Conservation (phyloP, 805 yeast species). For the Jamesozyma lodderae region DNA sequence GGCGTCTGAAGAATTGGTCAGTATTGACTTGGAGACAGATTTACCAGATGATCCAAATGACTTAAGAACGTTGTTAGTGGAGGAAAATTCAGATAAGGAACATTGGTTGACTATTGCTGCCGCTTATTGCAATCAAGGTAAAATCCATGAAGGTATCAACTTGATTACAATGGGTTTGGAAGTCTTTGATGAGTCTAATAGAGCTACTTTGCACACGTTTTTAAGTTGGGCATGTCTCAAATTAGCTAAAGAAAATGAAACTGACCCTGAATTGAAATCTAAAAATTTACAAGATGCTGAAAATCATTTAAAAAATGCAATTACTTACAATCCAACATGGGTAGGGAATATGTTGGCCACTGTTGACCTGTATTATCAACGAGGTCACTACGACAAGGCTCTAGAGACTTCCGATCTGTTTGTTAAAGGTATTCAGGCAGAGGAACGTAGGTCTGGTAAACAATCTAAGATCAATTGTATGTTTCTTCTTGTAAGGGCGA, state of each 20-base stretch:
- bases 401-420: conserved; percentile 58
- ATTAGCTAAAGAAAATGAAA: conserved; percentile 29
- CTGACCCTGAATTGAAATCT: conserved; percentile 21
- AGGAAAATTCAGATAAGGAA: conserved; percentile 65
- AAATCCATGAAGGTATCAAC: conserved; percentile 50
- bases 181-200: conserved; percentile 17
- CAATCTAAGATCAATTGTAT: conserved; percentile 53
- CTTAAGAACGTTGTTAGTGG: conserved; percentile 64
- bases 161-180: conserved; percentile 55
- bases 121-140: conserved; percentile 62
- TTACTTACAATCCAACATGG: conserved; percentile 37
- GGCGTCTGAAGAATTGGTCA: conserved; percentile 75
- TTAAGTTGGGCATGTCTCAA: conserved; percentile 66
- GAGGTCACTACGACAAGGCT: conserved; percentile 62
- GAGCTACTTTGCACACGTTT: conserved; percentile 51
- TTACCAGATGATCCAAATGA: conserved; percentile 87
- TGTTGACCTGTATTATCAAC: conserved; percentile 52
- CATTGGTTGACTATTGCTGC: conserved; percentile 80
- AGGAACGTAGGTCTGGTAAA: conserved; percentile 29
- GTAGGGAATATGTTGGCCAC: conserved; percentile 52
- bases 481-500: conserved; percentile 80
- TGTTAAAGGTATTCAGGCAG: conserved; percentile 33
- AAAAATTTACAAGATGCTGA: conserved; percentile 35
- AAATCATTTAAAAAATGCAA: conserved; percentile 39
- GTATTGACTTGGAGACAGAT: conserved; percentile 71